phyloP scores from a whole-genome alignment of 1,284 basidiomycete species.

The Ganoderma multipileum region DNA sequence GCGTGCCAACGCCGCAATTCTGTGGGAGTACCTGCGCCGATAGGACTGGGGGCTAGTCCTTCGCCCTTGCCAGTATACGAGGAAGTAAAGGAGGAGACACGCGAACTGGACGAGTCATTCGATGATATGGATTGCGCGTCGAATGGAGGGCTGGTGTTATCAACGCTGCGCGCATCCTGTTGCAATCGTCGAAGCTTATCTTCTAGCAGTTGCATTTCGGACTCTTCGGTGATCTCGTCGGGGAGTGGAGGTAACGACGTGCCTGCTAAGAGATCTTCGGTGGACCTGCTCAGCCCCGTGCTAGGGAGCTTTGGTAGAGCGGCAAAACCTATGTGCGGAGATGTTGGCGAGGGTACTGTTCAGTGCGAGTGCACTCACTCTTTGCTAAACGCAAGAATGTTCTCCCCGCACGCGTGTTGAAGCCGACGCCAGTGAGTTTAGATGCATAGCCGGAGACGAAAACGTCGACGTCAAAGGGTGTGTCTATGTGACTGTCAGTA shows the following conservation, averaged over 20 bases:
- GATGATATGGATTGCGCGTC: conserved; percentile 22
- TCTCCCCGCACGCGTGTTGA: conserved; percentile 74
- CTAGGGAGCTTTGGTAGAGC: conserved; percentile 56
- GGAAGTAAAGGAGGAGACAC: conserved; percentile 30
- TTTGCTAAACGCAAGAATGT: conserved; percentile 81
- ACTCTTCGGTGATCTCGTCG: conserved; percentile 64
- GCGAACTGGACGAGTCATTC: conserved; percentile 23
- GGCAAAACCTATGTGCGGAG: conserved; percentile 57
- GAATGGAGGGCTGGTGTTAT: conserved; percentile 16
- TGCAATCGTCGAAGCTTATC: conserved; percentile 48
- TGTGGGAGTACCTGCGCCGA: conserved; percentile 19
- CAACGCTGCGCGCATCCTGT: conserved; percentile 33
- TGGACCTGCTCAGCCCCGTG: conserved; percentile 46
- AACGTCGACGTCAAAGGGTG: conserved; percentile 71
- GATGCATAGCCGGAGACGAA: conserved; percentile 81
- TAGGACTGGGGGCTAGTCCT: neutral
- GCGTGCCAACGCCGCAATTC: conserved; percentile 65
- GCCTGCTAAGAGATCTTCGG: conserved; percentile 53
- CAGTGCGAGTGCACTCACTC: conserved; percentile 50
- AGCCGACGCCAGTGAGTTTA: conserved; percentile 64
- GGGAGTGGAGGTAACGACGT: conserved; percentile 64
- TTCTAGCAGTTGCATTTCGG: conserved; percentile 59
- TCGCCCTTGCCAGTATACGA: conserved; percentile 13
- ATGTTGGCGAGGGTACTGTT: neutral
- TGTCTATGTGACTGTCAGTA: conserved; percentile 36